A percentile compares a stretch with the other conserved stretches of the same genome.
phyloP scores from a whole-genome alignment of 2,329 filamentous ascomycete species.

The Fusarium udum region DNA sequence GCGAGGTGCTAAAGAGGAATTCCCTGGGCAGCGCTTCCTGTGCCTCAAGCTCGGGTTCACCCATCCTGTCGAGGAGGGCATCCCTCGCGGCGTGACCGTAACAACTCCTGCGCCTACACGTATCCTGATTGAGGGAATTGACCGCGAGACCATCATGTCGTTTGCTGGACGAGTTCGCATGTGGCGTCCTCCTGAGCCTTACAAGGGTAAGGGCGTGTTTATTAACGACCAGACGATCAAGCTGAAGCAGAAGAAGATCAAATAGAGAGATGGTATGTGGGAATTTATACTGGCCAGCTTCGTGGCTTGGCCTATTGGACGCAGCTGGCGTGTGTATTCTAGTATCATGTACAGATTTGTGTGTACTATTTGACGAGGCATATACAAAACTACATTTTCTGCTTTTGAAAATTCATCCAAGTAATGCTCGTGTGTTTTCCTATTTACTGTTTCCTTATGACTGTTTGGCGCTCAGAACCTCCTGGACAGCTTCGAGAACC shows the following conservation, averaged over 20 bases:
- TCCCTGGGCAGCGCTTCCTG: constrained; percentile 86
- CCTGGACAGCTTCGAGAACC: constrained; percentile 84
- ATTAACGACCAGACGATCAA: constrained; percentile 98
- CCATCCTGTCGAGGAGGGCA: constrained; percentile 89
- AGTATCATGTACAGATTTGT: constrained; percentile 44
- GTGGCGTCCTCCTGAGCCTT: constrained; percentile 94
- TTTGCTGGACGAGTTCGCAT: constrained; percentile 89
- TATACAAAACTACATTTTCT: constrained; percentile 42
- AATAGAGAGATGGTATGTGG: constrained; percentile 60
- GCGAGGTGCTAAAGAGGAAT: constrained; percentile 77
- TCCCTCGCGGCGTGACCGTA: constrained; percentile 84
- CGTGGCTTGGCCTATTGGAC: constrained; percentile 31
- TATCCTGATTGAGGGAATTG: constrained; percentile 86
- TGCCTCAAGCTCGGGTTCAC: constrained; percentile 96
- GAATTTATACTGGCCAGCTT: constrained; percentile 4
- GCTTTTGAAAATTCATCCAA: constrained; percentile 20
- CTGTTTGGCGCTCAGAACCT: constrained; percentile 67
- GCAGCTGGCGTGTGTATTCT: constrained; percentile 45
- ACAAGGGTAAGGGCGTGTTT: constrained; percentile 99
- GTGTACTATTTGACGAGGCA: constrained; percentile 46
- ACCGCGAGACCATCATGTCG: constrained; percentile 87
- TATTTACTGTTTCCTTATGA: constrained; percentile 11
- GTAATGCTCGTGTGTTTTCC: background rate
- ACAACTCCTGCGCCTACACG: constrained; percentile 90
- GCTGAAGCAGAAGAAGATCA: constrained; percentile 97